Conservation (phyloP, 305 asterid species). For the Solanum hybrid region DNA sequence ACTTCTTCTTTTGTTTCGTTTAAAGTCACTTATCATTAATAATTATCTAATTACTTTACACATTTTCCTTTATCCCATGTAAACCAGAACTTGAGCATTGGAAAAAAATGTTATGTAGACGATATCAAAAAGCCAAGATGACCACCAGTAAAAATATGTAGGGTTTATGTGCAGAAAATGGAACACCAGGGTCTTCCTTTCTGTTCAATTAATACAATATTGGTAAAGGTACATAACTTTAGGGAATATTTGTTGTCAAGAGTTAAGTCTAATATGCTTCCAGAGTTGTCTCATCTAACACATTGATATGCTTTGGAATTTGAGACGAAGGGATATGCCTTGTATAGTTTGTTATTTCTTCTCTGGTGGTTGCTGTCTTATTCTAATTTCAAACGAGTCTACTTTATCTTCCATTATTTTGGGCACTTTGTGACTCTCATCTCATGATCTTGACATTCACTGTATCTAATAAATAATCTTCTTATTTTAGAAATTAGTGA, state of each 20-base stretch:
- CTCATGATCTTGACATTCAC: neutral
- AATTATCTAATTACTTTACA: neutral
- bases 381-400: neutral
- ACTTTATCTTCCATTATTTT: neutral
- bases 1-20: neutral
- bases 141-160: neutral
- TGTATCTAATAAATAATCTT: neutral
- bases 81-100: neutral
- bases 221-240: neutral
- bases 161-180: neutral
- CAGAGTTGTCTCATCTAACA: neutral
- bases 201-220: neutral
- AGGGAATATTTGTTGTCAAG: neutral
- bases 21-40: neutral
- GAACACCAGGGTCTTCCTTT: neutral
- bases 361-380: neutral
- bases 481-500: slow-evolving; percentile 48
- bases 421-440: neutral
- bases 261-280: neutral
- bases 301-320: neutral
- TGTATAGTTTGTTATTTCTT: neutral
- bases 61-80: neutral
- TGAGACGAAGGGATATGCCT: neutral
- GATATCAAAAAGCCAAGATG: neutral
- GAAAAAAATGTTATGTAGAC: neutral